Base-by-base conservation (phyloP, 805 yeast species). In the Metschnikowia colocasiae region DNA sequence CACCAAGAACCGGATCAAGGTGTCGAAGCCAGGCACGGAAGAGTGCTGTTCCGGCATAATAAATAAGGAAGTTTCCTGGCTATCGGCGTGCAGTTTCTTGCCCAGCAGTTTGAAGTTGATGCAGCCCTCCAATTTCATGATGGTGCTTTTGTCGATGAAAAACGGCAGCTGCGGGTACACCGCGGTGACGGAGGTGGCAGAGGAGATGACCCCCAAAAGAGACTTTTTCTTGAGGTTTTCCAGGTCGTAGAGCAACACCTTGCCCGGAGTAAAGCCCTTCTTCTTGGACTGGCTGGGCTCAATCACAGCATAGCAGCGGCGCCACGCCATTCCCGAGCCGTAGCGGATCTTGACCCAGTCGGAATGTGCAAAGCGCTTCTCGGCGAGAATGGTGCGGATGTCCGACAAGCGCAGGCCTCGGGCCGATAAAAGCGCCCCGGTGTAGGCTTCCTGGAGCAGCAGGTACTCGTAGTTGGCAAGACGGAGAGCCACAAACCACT, bases 241-340 rank as follows among this genome's bases (percentile, higher is more conserved):
- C 59, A 77, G 83, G 64, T 89, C 95, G 67, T 79, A 94, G 55
- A 94, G 85, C n/a, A 80, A 71, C 20, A 89, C 80, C 55, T 82
- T 75, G 26, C 97, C 97, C 12, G 78, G 73, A 53, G 51, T 73
- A 55, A 64, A 75, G 54, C 58, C 67, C 64, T 68, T 78, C 62
- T 59, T 68, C 61, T 71, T 82, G 58, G 75, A 60, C 32, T 71
- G 54, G 57, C 90, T 70, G 55, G 91, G 91, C 55, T 86, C 87
- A 47, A 92, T 79, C 9, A 91, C 96, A 2, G 96, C 92, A 71
- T 80, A 94, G 61, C 97, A 92, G 49, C 95, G 78, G 61, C 84
- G 87, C 97, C 97, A 94, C 1, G 97, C 96, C 95, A 89, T 88
- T 20, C 99, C 99, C 8, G 94, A 80, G 16, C 99, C 98, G 65